These are phyloP conservation scores for Antrodiella citrinella DNA, from an alignment of 768 basidiomycete genomes.

Conservation along the genomic window DNA sequence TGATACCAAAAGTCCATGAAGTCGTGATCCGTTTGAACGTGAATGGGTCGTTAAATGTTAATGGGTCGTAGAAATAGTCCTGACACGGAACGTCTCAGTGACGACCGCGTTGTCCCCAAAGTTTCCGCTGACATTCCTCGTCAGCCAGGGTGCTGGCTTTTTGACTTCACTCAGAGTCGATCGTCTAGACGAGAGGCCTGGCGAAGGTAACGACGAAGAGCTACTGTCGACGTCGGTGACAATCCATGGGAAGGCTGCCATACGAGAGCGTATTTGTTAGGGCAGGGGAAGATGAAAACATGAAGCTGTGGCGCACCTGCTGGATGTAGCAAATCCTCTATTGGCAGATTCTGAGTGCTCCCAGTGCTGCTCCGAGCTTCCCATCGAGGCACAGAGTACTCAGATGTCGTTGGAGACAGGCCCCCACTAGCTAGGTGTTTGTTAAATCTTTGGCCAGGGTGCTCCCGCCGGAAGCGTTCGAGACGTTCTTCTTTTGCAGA, in stretches of 20 bases:
- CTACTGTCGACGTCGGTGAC: background rate
- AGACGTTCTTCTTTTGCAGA: background rate
- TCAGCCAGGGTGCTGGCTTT: background rate
- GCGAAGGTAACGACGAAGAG: background rate
- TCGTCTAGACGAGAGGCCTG: background rate
- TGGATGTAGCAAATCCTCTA: background rate
- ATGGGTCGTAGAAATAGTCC: background rate
- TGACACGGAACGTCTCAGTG: background rate
- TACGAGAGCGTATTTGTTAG: no score
- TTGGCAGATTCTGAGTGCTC: background rate
- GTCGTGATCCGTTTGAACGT: no score
- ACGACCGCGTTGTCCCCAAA: background rate
- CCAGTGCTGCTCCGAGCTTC: background rate
- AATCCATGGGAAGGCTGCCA: background rate
- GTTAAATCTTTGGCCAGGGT: background rate
- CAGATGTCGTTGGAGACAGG: background rate
- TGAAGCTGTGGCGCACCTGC: no score
- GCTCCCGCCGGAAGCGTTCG: background rate
- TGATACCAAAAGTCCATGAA: background rate
- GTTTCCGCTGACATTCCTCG: background rate
- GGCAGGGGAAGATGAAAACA: background rate
- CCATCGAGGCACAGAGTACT: background rate
- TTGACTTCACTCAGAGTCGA: background rate
- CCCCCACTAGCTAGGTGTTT: background rate
- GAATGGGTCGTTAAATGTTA: no score